Base-by-base conservation (phyloP, 2,329 filamentous ascomycete genomes). In the Cladosporium phlei region DNA sequence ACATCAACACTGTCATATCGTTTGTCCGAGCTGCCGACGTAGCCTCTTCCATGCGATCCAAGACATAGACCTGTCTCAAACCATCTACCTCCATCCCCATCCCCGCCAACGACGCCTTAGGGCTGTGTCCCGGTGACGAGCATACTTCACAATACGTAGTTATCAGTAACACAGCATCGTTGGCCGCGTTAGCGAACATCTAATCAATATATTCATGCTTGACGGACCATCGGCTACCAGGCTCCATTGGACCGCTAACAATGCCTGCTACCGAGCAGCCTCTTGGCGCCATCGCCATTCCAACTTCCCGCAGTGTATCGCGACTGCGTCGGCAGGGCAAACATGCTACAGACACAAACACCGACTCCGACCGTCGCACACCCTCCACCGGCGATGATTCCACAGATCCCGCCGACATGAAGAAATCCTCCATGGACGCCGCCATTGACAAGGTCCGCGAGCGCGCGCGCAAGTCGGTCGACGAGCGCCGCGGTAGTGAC, bases 401-500 rank as follows among this genome's bases (percentile, higher is more conserved):
- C 47, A 51, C 46, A 21, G 52, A 50, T 27, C 47, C 39, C 20
- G 44, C 52, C 21, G 55, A 59, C 20, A 51, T 65, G 14, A 59
- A 59, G 29, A n/a, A n/a, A n/a, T 52, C 59, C 9, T 63, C 65
- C 5, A 54, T 67, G 48, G 71, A 72, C 49, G 64, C 62, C 47
- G 60, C 64, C 11, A 53, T 70, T 27, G 69, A 69, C 56, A 67
- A 60, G 52, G 59, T 68, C 48, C 66, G 59, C 42, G 55, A 62
- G 29, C 58, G 59, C 48, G 63, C 64, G 25, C 62, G 67, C 40
- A 56, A 55, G 42, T 69, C 67, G n/a, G 54, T 53, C 9, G 70
- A 71, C 34, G 66, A 67, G 45, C 57, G 64, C 14, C 49, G 58
- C 14, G 67, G 66, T 55, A 67, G 67, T 57, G 65, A 65, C 38